phyloP scores from a whole-genome alignment of 495 filamentous ascomycete genomes.

The Pyrenula massariospora region DNA sequence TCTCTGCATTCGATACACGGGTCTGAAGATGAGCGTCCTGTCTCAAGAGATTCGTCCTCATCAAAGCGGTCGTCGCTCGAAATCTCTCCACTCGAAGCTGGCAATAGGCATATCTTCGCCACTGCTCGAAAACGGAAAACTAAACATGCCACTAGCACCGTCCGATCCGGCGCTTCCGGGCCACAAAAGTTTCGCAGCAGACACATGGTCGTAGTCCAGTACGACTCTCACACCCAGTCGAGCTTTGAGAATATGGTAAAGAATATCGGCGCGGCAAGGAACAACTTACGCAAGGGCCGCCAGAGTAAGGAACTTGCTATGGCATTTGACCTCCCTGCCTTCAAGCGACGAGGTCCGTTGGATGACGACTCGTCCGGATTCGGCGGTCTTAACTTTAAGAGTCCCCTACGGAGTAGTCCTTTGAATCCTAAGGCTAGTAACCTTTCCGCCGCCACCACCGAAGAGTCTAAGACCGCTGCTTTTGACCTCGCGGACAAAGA shows the following conservation, averaged over 20 bases:
- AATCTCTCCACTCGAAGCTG: slow-evolving; percentile 4
- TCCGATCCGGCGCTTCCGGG: slow-evolving; percentile 20
- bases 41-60: slow-evolving; percentile 4
- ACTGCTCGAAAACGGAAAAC: slow-evolving; percentile 18
- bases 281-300: slow-evolving; percentile 71
- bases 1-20: slow-evolving; percentile 31
- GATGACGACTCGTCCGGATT: not conserved
- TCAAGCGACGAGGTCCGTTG: not conserved
- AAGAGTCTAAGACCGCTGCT: slow-evolving; percentile 14
- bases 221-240: slow-evolving; percentile 75
- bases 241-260: slow-evolving; percentile 71
- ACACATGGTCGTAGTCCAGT: slow-evolving; percentile 77
- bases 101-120: slow-evolving; percentile 1
- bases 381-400: not conserved
- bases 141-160: slow-evolving; percentile 17
- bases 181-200: slow-evolving; percentile 53
- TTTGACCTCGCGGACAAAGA: slow-evolving; percentile 67
- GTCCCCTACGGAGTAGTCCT: not conserved
- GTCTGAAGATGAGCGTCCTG: slow-evolving; percentile 5
- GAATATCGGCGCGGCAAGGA: slow-evolving; percentile 65
- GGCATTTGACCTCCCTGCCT: not conserved
- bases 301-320: not conserved
- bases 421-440: not conserved
- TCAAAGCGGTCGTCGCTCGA: slow-evolving; percentile 1
- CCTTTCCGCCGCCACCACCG: not conserved